These are phyloP conservation scores for Alternaria postmessia DNA, from an alignment of 2,329 filamentous ascomycete genomes.

Conservation along the genomic window DNA sequence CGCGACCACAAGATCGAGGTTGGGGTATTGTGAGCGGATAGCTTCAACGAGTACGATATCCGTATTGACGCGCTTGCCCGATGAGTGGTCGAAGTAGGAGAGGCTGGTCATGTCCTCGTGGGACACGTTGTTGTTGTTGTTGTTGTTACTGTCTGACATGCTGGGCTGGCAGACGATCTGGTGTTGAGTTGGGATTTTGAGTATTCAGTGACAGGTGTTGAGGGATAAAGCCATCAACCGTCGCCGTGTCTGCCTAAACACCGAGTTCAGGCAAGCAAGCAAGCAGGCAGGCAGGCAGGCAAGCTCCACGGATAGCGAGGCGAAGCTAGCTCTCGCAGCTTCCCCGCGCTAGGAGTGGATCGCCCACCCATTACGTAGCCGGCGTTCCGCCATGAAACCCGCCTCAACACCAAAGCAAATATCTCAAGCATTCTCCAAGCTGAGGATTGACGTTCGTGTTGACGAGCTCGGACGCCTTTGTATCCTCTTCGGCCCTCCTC, in stretches of 20 bases:
- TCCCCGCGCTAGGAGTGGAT: conserved; percentile 5
- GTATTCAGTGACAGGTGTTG: conserved; percentile 17
- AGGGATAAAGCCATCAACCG: conserved; percentile 3
- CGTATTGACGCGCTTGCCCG: conserved; percentile 54
- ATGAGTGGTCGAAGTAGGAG: conserved; percentile 56
- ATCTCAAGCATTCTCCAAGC: background rate
- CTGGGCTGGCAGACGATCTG: conserved; percentile 36
- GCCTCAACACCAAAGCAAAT: conserved; percentile 11
- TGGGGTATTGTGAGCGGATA: conserved; percentile 56
- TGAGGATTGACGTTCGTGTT: background rate
- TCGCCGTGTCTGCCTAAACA: conserved; percentile 8
- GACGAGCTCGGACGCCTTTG: background rate
- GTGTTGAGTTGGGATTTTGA: background rate
- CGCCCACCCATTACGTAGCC: conserved; percentile 13
- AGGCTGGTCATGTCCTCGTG: conserved; percentile 49
- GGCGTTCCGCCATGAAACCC: background rate
- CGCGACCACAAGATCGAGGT: conserved; percentile 54
- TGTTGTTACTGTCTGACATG: conserved; percentile 3
- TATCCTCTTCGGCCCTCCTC: background rate
- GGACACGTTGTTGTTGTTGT: conserved; percentile 22
- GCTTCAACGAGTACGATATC: conserved; percentile 55
- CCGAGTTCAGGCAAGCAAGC: background rate
- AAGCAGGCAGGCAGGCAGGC: background rate
- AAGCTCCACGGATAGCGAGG: background rate
- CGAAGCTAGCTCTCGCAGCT: conserved; percentile 6